Conservation (phyloP, 768 basidiomycete species). For the Flagelloscypha sp. region DNA sequence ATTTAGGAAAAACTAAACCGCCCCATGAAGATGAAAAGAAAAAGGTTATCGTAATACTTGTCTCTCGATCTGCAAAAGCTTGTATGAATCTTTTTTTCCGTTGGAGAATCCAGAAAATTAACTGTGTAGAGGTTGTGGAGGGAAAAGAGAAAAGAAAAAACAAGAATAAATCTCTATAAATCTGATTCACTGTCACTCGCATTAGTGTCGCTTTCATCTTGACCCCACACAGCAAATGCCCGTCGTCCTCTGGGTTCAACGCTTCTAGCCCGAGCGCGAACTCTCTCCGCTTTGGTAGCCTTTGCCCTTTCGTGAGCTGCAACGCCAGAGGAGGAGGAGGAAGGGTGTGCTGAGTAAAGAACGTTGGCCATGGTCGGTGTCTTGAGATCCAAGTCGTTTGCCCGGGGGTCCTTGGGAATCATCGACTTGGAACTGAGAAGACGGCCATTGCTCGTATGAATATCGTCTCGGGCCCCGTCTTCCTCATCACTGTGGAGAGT, state of each 20-base stretch:
- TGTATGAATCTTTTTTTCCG: no score
- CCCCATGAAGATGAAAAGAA: neutral
- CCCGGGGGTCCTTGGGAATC: constrained; percentile 55
- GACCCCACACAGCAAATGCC: constrained; percentile 82
- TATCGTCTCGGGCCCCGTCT: constrained; percentile 45
- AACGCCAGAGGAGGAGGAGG: no score
- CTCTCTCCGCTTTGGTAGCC: constrained; percentile 22
- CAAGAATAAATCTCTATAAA: no score
- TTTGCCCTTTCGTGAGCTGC: constrained; percentile 16
- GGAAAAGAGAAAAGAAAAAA: constrained; percentile 11
- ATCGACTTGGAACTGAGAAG: constrained; percentile 41
- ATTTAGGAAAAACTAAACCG: neutral
- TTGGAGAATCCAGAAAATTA: no score
- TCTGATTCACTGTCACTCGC: constrained; percentile 61
- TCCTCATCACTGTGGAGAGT: constrained; percentile 28
- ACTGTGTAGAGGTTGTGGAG: no score
- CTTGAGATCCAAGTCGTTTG: constrained; percentile 45
- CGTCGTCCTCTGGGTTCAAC: constrained; percentile 33
- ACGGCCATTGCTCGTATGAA: constrained; percentile 26
- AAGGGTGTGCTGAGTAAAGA: no score
- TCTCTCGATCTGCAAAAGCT: no score
- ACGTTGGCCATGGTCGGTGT: constrained; percentile 51
- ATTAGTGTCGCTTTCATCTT: constrained; percentile 83
- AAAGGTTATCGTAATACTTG: constrained; percentile 1
- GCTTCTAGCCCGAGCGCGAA: constrained; percentile 26